Base-by-base conservation (phyloP, 1,284 basidiomycete species). In the Dichomitus squalens region DNA sequence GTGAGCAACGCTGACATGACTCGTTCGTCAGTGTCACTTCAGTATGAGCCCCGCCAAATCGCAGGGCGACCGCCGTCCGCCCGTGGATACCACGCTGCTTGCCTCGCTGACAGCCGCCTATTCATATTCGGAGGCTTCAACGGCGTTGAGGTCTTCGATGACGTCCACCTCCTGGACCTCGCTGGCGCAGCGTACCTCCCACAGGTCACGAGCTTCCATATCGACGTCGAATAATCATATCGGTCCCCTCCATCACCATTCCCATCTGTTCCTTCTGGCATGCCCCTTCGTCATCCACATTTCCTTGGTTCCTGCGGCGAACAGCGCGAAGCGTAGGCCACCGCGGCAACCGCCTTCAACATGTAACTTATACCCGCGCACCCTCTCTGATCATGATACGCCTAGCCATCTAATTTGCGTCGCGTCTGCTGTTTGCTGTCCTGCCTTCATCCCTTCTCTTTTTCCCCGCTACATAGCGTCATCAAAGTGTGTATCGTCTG, bases 81-180 rank as follows among this genome's bases (percentile, higher is more conserved):
- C 2, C 82, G 95, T 38, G 95, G 93, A 3, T 96, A 96, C 72
- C 93, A 94, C 67, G 86, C 87, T 18, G 80, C 92, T 0, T 76
- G 94, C 41, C 77, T 96, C 14, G 86, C 92, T 6, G 95, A 97
- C 72, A 88, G 88, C 57, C 80, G 95, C 5, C 73, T 96, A 4
- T 93, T 94, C 73, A 75, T 95, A 33, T 91, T 95, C 66, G 95
- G 95, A 34, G 95, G 95, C 36, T 95, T 91, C 70, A 92, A 96
- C 60, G 94, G 93, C 2, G 80, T 82, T 33, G 81, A 81, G 2
- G 87, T 93, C 11, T 94, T 87, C 68, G 92, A 95, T 66, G 95
- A 96, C 72, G 85, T 96, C 38, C 83, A 91, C 72, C 81, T 87
- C 35, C 79, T 96, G 44, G 95, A 97, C 68, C 81, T 96, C 38